Evolutionary conservation across 345 rosid genomes (phyloP), one percentile per base, ranked within the genome.

Genomic region (Gossypium rotundifolium): DNA sequence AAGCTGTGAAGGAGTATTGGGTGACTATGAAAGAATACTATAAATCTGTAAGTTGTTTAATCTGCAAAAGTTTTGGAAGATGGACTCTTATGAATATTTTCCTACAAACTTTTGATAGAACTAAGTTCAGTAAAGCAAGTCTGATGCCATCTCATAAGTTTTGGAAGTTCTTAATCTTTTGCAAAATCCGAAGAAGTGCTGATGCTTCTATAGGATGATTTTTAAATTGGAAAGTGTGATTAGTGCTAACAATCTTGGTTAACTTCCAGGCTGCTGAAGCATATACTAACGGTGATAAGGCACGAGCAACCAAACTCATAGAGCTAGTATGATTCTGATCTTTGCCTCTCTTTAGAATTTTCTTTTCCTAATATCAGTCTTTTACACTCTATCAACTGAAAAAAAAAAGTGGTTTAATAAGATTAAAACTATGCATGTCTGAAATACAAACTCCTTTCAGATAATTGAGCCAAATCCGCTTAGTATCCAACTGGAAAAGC

Each of bases 261-360:
- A 29, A 65, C 52, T 76, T 59, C 59, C 86, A 90, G 96, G 91
- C 91, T 79, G 84, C 74, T 61, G 81, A 75, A 72, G 91, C 96
- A 68, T 88, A 79, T 77, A 59, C 71, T 2, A 81, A 75, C 59
- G 86, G 86, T 71, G 89, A 90, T 60, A 7, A 82, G 61, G 88
- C 78, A 74, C 84, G 75, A 58, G 89, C 91, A 59, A 60, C 74
- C 76, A 86, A 80, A 80, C 86, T 90, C 7, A 74, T 82, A 72
- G 80, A 80, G 65, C 22, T 85, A 78, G 93, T 88, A 78, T 3
- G 64, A 52, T 46, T 33, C 14, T 16, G 38, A 46, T 22, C 55
- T 49, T 46, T 20, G 6, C 20, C 29, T 44, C 11, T 12, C 33
- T 18, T 16, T 5, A 11, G 2, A 3, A 48, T 8, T 11, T 20